These are phyloP conservation scores for Cladophialophora bantiana DNA, from an alignment of 2,329 filamentous ascomycete species.

Conservation along the genomic window DNA sequence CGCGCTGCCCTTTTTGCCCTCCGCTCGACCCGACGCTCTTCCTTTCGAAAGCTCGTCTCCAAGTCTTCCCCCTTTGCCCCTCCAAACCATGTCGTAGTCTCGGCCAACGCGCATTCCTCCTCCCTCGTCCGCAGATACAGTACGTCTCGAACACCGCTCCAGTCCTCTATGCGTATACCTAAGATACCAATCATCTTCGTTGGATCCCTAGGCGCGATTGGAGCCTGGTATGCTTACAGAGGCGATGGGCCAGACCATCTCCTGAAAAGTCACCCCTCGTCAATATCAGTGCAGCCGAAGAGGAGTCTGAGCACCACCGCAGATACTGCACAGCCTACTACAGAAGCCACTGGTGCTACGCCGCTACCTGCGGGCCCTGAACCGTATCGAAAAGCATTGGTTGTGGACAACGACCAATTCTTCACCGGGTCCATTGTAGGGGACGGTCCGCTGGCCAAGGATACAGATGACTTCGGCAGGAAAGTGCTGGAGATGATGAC, in stretches of 20 bases:
- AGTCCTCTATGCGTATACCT: constrained; percentile 58
- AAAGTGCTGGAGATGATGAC: constrained; percentile 96
- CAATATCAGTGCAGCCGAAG: constrained; percentile 32
- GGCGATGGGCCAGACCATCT: constrained; percentile 43
- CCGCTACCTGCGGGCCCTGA: constrained; percentile 58
- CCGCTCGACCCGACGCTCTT: constrained; percentile 55
- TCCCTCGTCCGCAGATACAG: constrained; percentile 47
- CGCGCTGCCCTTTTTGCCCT: constrained; percentile 55
- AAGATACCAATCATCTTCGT: constrained; percentile 57
- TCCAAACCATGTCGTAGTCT: constrained; percentile 48
- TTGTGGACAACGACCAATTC: constrained; percentile 89
- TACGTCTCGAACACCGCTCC: constrained; percentile 47
- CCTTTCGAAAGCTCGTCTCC: constrained; percentile 51
- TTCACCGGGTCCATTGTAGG: constrained; percentile 86
- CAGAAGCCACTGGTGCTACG: constrained; percentile 40
- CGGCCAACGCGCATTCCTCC: constrained; percentile 40
- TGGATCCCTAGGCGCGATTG: constrained; percentile 56
- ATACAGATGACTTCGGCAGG: constrained; percentile 81
- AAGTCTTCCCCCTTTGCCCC: constrained; percentile 47
- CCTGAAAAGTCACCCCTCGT: constrained; percentile 34
- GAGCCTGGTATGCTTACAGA: constrained; percentile 59
- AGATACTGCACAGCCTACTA: constrained; percentile 27
- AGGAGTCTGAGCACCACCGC: constrained; percentile 34
- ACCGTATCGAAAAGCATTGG: constrained; percentile 70
- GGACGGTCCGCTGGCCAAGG: constrained; percentile 86